A percentile compares a stretch with the other conserved stretches of the same genome.
phyloP scores from a whole-genome alignment of 2,329 filamentous ascomycete genomes.

The Calcarisporium arbuscula region DNA sequence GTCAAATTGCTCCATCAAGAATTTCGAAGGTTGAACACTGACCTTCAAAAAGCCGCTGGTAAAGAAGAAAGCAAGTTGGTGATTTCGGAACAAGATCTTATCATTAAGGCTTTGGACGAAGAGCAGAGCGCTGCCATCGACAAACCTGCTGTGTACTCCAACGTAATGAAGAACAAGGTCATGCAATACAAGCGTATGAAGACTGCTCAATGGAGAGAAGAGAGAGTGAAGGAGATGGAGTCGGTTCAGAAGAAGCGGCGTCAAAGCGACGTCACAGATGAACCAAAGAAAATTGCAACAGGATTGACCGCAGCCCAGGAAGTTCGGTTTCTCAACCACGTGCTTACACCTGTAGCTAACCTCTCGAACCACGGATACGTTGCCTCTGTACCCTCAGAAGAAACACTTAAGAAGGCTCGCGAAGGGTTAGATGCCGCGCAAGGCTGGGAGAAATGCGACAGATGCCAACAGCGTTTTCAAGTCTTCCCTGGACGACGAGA shows the following conservation, averaged over 20 bases:
- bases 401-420: constrained; percentile 60
- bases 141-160: constrained; percentile 67
- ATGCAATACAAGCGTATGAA: constrained; percentile 71
- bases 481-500: constrained; percentile 81
- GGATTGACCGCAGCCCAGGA: constrained; percentile 65
- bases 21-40: constrained; percentile 60
- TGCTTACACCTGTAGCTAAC: constrained; percentile 57
- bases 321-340: constrained; percentile 51
- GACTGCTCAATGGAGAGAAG: constrained; percentile 63
- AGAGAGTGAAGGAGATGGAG: constrained; percentile 38
- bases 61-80: constrained; percentile 45
- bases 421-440: constrained; percentile 59
- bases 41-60: constrained; percentile 46
- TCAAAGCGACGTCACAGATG: constrained; percentile 24
- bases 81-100: constrained; percentile 59
- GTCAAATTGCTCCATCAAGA: constrained; percentile 60
- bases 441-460: constrained; percentile 84
- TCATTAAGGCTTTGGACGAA: constrained; percentile 64
- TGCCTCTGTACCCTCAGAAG: constrained; percentile 54
- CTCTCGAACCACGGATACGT: constrained; percentile 74
- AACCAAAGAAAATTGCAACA: constrained; percentile 55
- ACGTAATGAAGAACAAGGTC: constrained; percentile 77
- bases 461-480: constrained; percentile 80
- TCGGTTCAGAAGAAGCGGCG: constrained; percentile 21
- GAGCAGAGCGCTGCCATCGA: constrained; percentile 70